A percentile compares a stretch with the other conserved stretches of the same genome.
phyloP scores from a whole-genome alignment of 2,329 filamentous ascomycete genomes.

The Elsinoe ampelina region DNA sequence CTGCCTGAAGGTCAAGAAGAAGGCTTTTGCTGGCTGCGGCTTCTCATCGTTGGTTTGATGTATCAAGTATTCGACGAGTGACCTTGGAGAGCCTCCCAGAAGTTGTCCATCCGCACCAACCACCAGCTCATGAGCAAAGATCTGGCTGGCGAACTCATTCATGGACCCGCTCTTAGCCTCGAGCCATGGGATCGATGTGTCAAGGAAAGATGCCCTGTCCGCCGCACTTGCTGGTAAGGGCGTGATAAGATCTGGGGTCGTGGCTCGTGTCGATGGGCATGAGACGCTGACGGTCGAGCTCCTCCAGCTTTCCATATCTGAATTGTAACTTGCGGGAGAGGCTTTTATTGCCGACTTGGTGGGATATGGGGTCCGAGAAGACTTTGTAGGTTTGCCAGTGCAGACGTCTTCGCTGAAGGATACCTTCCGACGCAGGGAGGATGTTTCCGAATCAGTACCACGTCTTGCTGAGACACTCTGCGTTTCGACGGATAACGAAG shows the following conservation, averaged over 20 bases:
- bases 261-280: slow-evolving; percentile 75
- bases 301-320: slow-evolving; percentile 60
- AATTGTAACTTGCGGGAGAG: slow-evolving; percentile 44
- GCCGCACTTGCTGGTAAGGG: not conserved
- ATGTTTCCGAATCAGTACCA: not conserved
- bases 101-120: slow-evolving; percentile 92
- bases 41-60: slow-evolving; percentile 62
- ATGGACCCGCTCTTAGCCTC: slow-evolving; percentile 4
- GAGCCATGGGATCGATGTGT: slow-evolving; percentile 1
- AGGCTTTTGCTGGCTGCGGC: slow-evolving; percentile 84
- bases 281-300: slow-evolving; percentile 79
- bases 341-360: slow-evolving; percentile 2
- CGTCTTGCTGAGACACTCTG: not conserved
- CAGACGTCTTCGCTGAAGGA: not conserved
- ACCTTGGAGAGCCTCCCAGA: slow-evolving; percentile 81
- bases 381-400: not conserved
- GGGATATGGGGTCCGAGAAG: not conserved
- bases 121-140: slow-evolving; percentile 81
- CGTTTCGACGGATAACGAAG: not conserved
- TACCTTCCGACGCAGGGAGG: slow-evolving; percentile 1
- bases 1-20: slow-evolving; percentile 90
- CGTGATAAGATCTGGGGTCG: slow-evolving; percentile 58
- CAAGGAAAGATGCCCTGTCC: not conserved
- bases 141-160: slow-evolving; percentile 5
- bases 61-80: slow-evolving; percentile 75